These are phyloP conservation scores for Aspergillus wentii DNA, from an alignment of 495 filamentous ascomycete genomes.

Conservation along the genomic window DNA sequence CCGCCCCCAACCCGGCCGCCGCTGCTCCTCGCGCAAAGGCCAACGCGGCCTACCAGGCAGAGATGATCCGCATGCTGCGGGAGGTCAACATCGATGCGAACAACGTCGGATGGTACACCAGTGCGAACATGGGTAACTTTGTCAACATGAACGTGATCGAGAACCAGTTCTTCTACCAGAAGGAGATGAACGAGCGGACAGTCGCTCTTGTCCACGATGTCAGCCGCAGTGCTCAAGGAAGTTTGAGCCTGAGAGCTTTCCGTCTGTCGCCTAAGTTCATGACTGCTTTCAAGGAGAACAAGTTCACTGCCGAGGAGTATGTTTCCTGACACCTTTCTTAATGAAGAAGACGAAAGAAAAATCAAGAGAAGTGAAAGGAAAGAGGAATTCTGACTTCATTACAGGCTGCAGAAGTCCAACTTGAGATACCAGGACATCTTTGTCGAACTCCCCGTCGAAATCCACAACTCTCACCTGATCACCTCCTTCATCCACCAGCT, in stretches of 20 bases:
- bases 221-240: conserved; percentile 86
- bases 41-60: conserved; percentile 83
- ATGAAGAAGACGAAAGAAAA: conserved; percentile 4
- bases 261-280: conserved; percentile 84
- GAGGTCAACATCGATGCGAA: conserved; percentile 99
- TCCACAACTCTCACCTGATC: conserved; percentile 96
- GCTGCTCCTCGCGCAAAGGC: conserved; percentile 88
- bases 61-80: conserved; percentile 94
- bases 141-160: conserved; percentile 92
- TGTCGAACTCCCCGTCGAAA: conserved; percentile 81
- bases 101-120: conserved; percentile 97
- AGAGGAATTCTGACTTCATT: conserved; percentile 20
- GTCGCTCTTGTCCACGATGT: conserved; percentile 95
- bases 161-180: conserved; percentile 97
- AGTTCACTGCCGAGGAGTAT: conserved; percentile 93
- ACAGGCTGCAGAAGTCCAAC: conserved; percentile 83
- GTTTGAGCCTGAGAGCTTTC: conserved; percentile 86
- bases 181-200: conserved; percentile 83
- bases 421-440: conserved; percentile 92
- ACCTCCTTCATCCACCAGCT: conserved; percentile 93
- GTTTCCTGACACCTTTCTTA: conserved; percentile 16
- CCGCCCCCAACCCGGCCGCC: conserved; percentile 70
- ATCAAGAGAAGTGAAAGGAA: too few species aligned
- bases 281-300: conserved; percentile 87
- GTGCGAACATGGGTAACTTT: conserved; percentile 98